Percentiles rank a stretch among this genome's conserved stretches.
Conservation (phyloP, 1,284 basidiomycete species). For the Ceratobasidium sp. region DNA sequence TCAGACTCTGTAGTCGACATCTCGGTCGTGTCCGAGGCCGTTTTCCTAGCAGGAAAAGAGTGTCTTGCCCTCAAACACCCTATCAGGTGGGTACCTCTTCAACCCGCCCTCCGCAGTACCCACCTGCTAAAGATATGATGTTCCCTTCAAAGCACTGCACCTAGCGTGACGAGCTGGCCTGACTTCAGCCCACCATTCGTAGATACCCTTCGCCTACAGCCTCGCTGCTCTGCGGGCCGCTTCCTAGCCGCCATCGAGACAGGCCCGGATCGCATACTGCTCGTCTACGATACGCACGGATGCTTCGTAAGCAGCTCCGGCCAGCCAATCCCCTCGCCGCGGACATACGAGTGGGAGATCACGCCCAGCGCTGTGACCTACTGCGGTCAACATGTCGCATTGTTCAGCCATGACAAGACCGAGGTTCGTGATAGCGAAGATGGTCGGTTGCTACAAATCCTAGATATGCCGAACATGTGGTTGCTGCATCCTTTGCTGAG, state of each 20-base stretch:
- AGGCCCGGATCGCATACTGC: slow-evolving; percentile 6
- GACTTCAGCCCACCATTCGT: slow-evolving; percentile 1
- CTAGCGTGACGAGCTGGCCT: slow-evolving; percentile 11
- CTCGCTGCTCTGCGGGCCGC: background rate
- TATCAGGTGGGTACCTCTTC: background rate
- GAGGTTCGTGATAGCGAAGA: slow-evolving; percentile 9
- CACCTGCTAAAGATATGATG: background rate
- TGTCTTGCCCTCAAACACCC: slow-evolving; percentile 9
- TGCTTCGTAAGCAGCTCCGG: slow-evolving; percentile 21
- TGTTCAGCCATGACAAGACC: slow-evolving; percentile 6
- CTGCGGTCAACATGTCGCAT: slow-evolving; percentile 5
- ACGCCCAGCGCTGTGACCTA: slow-evolving; percentile 10
- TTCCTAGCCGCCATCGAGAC: slow-evolving; percentile 14
- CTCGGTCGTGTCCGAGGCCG: background rate
- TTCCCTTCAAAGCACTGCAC: background rate
- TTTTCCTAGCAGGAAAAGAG: slow-evolving; percentile 16
- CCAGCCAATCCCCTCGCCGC: slow-evolving; percentile 4
- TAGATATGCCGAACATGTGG: background rate
- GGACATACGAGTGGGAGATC: slow-evolving; percentile 8
- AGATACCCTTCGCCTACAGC: slow-evolving; percentile 6
- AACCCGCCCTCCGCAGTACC: background rate
- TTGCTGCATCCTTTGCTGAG: background rate
- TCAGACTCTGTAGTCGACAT: slow-evolving; percentile 9
- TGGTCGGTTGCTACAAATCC: slow-evolving; percentile 14
- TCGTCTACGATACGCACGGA: slow-evolving; percentile 27